Conservation (phyloP, 306 rosid genomes). For the Rubus idaeus region DNA sequence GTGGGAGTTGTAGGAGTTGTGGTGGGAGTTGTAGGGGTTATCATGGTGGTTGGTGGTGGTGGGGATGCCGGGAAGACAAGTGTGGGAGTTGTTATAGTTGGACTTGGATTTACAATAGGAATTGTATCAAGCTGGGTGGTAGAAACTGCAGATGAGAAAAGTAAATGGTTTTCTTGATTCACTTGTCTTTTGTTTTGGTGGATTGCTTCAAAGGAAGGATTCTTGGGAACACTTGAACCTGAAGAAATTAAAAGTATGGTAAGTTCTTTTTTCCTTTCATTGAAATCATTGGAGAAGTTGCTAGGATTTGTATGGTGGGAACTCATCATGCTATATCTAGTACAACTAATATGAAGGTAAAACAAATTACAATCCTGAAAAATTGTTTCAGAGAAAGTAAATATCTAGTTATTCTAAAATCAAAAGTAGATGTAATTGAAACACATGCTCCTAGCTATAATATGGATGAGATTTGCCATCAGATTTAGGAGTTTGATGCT, state of each 20-base stretch:
- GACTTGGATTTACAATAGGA: slow-evolving; percentile 76
- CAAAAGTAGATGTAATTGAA: not conserved
- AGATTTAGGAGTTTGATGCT: not conserved
- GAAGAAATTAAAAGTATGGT: slow-evolving; percentile 36
- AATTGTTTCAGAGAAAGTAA: not conserved
- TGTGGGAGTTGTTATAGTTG: slow-evolving; percentile 40
- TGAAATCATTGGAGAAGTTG: not conserved
- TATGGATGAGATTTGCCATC: not conserved
- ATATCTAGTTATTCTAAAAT: not conserved
- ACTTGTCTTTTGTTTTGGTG: slow-evolving; percentile 19
- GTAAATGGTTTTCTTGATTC: slow-evolving; percentile 42
- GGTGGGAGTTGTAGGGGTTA: not conserved
- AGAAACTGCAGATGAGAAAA: slow-evolving; percentile 46
- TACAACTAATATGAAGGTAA: not conserved
- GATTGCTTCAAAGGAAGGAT: slow-evolving; percentile 40
- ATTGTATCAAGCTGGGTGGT: slow-evolving; percentile 45
- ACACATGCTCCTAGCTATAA: not conserved
- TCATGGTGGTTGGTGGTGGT: slow-evolving; percentile 27
- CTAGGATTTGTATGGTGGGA: not conserved
- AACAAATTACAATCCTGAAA: not conserved
- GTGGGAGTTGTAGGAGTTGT: slow-evolving; percentile 1
- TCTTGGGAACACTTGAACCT: slow-evolving; percentile 56
- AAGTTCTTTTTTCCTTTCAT: slow-evolving; percentile 11
- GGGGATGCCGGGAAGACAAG: slow-evolving; percentile 1
- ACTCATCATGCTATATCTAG: not conserved